phyloP scores from a whole-genome alignment of 1,284 basidiomycete genomes.

The Ustilago curta region DNA sequence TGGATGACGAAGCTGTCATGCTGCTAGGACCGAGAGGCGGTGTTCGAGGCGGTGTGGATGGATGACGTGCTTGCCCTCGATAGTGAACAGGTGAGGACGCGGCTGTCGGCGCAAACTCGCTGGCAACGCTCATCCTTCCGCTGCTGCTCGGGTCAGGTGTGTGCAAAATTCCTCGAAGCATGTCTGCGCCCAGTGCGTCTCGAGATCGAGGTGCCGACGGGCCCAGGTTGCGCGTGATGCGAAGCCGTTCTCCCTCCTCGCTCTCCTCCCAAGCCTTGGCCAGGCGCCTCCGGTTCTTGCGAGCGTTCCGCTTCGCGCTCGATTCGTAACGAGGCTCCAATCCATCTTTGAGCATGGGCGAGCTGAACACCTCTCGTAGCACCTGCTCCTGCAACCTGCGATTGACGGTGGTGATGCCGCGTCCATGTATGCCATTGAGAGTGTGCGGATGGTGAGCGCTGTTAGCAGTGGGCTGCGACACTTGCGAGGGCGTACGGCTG shows the following conservation, averaged over 20 bases:
- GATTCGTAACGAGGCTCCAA: constrained; percentile 41
- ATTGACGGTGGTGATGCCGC: constrained; percentile 67
- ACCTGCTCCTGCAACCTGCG: constrained; percentile 67
- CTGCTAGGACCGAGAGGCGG: constrained; percentile 37
- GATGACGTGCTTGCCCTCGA: constrained; percentile 39
- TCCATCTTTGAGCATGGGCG: constrained; percentile 54
- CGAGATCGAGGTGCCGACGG: constrained; percentile 12
- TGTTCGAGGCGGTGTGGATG: constrained; percentile 43
- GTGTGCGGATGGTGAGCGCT: constrained; percentile 10
- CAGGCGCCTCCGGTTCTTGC: constrained; percentile 54
- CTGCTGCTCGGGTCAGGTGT: constrained; percentile 42
- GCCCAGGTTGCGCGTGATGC: constrained; percentile 36
- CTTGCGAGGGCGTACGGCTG: constrained; percentile 37
- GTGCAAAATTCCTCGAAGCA: constrained; percentile 14
- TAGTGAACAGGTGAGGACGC: constrained; percentile 36
- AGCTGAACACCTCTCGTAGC: constrained; percentile 66
- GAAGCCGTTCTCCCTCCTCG: constrained; percentile 54
- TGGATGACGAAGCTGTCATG: constrained; percentile 42
- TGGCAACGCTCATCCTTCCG: constrained; percentile 44
- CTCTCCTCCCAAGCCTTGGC: constrained; percentile 65
- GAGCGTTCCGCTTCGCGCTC: constrained; percentile 48
- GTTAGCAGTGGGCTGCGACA: constrained; percentile 22
- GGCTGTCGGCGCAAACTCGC: constrained; percentile 39
- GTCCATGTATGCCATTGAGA: constrained; percentile 54
- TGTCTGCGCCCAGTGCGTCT: constrained; percentile 11